Evolutionary conservation across 345 rosid species (phyloP).

Genomic region (Sonneratia caseolaris): DNA sequence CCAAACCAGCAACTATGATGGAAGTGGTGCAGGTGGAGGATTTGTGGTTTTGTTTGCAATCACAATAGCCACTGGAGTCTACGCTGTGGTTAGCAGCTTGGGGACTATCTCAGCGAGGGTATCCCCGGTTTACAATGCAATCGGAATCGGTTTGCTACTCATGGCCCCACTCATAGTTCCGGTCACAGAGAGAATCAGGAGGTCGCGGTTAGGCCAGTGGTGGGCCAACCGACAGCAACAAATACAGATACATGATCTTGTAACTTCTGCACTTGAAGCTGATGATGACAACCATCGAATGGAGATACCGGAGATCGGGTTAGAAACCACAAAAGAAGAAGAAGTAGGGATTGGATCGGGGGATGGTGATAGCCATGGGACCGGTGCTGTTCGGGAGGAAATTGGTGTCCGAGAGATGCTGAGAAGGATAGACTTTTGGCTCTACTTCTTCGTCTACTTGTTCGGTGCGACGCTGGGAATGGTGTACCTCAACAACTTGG

Average conservation of each 20-base stretch:
- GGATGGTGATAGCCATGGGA: background rate
- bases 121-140: conserved; percentile 22
- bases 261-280: background rate
- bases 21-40: conserved; percentile 11
- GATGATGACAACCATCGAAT: background rate
- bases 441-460: conserved; percentile 59
- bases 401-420: conserved; percentile 52
- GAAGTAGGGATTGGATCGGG: background rate
- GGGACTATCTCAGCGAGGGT: conserved; percentile 14
- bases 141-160: conserved; percentile 40
- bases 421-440: conserved; percentile 58
- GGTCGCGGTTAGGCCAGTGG: conserved; percentile 2
- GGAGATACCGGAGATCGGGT: background rate
- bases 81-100: conserved; percentile 51
- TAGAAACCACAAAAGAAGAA: background rate
- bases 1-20: background rate
- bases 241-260: background rate
- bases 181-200: conserved; percentile 11
- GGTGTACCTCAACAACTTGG: conserved; percentile 75
- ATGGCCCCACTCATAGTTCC: conserved; percentile 49
- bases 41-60: conserved; percentile 35
- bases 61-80: conserved; percentile 58
- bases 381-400: conserved; percentile 41
- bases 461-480: conserved; percentile 80
- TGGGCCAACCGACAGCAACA: background rate